Evolutionary conservation across 2,329 filamentous ascomycete species (phyloP).

Genomic region (Graphilbum ipis-grandicollis): DNA sequence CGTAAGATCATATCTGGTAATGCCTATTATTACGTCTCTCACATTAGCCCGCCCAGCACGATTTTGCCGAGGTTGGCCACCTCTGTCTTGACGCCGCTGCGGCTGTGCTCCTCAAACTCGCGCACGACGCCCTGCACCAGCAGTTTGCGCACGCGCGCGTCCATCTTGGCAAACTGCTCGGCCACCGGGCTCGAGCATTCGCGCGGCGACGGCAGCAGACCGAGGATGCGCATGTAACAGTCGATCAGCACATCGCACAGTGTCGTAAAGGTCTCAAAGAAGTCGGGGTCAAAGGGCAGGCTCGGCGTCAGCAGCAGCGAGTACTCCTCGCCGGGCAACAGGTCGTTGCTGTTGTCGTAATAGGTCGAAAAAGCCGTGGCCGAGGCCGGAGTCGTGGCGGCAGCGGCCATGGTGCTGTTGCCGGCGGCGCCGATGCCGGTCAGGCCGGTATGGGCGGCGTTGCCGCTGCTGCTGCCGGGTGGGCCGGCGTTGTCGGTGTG

Average conservation of each 20-base stretch:
- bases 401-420: conserved; percentile 1
- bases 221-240: conserved; percentile 65
- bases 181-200: conserved; percentile 54
- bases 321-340: conserved; percentile 74
- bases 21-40: conserved; percentile 10
- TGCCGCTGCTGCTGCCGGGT: conserved; percentile 13
- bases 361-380: conserved; percentile 15
- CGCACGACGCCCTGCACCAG: conserved; percentile 74
- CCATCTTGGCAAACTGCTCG: conserved; percentile 80
- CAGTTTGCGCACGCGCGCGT: conserved; percentile 71
- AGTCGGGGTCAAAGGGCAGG: conserved; percentile 90
- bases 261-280: conserved; percentile 90
- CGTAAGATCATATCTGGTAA: too few species aligned
- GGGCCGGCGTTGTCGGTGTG: conserved; percentile 11
- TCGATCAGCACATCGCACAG: conserved; percentile 92
- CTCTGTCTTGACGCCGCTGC: conserved; percentile 59
- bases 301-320: conserved; percentile 76
- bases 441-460: conserved; percentile 9
- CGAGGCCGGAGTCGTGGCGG: conserved; percentile 13
- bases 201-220: conserved; percentile 56
- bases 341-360: conserved; percentile 45
- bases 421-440: conserved; percentile 9
- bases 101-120: conserved; percentile 82
- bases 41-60: conserved; percentile 74
- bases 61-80: conserved; percentile 75